Evolutionary conservation across 2,329 filamentous ascomycete genomes (phyloP).

Genomic region (Talaromyces sp.): DNA sequence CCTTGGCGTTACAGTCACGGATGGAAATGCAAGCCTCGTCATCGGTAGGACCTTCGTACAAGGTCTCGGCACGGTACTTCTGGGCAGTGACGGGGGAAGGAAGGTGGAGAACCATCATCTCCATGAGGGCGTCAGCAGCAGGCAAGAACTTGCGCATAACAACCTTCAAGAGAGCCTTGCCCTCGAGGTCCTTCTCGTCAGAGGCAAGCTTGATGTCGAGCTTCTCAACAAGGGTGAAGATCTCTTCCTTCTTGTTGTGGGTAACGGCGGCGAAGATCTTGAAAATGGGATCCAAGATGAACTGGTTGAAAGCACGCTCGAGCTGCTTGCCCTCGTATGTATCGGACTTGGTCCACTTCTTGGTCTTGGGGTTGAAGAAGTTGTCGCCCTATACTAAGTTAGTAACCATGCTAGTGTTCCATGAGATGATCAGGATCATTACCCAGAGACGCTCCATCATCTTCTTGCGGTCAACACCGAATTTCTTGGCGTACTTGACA

Average conservation of each 20-base stretch:
- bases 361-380: slow-evolving; percentile 99
- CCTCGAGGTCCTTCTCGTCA: slow-evolving; percentile 90
- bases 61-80: slow-evolving; percentile 95
- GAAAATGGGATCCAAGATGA: slow-evolving; percentile 99
- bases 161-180: slow-evolving; percentile 96
- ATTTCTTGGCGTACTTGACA: slow-evolving; percentile 96
- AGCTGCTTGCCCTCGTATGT: slow-evolving; percentile 81
- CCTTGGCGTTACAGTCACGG: slow-evolving; percentile 97
- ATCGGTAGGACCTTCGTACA: slow-evolving; percentile 95
- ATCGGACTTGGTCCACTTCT: slow-evolving; percentile 96
- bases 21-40: slow-evolving; percentile 93
- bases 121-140: slow-evolving; percentile 93
- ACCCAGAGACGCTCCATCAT: slow-evolving; percentile 99
- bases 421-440: neutral
- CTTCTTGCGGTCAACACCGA: slow-evolving; percentile 99
- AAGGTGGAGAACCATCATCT: slow-evolving; percentile 99
- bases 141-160: slow-evolving; percentile 99
- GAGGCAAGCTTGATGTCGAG: slow-evolving; percentile 84
- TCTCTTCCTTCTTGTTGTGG: slow-evolving; percentile 98
- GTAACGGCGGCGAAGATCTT: slow-evolving; percentile 95
- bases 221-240: slow-evolving; percentile 79
- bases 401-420: neutral
- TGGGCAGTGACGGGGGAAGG: slow-evolving; percentile 94
- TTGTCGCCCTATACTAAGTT: slow-evolving; percentile 68
- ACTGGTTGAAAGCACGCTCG: slow-evolving; percentile 99